phyloP scores from a whole-genome alignment of 148 eudicot genomes.

The Rhododendron mucronatum region DNA sequence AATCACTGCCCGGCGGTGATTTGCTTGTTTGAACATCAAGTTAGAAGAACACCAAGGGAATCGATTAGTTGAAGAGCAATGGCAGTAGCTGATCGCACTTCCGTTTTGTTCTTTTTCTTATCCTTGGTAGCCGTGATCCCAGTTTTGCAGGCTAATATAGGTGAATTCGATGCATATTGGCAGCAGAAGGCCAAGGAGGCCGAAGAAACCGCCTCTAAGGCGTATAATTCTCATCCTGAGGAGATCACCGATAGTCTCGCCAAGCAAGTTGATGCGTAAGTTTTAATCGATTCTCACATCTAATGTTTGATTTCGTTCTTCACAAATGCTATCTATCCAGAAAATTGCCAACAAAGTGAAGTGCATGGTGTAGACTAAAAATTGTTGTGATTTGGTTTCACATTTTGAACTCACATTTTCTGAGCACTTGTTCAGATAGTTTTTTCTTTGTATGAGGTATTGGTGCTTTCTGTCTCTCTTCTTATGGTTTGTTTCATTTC shows the following conservation, averaged over 20 bases:
- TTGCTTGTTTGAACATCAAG: not conserved
- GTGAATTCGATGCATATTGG: slow-evolving; percentile 10
- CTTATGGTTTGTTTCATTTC: too few species aligned
- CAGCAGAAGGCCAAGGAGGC: slow-evolving; percentile 5
- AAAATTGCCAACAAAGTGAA: too few species aligned
- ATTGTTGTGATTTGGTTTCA: too few species aligned
- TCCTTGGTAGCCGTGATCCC: not conserved
- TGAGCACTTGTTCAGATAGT: not conserved
- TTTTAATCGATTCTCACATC: not conserved
- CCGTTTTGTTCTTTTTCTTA: not conserved
- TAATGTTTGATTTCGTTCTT: not conserved
- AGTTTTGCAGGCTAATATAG: not conserved
- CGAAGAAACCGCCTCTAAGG: not conserved
- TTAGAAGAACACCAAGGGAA: not conserved
- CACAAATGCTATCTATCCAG: not conserved
- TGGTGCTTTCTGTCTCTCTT: not conserved
- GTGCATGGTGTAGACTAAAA: too few species aligned
- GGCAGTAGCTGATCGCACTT: not conserved
- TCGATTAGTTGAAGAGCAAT: not conserved
- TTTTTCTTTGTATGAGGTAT: not conserved
- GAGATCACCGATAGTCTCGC: not conserved
- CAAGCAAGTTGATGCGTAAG: not conserved
- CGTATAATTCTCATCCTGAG: not conserved
- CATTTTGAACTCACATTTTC: too few species aligned
- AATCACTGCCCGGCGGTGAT: not conserved